Evolutionary conservation across 1,284 basidiomycete genomes (phyloP), one percentile per base, ranked within the genome.

Genomic region (Agroathelia rolfsii): DNA sequence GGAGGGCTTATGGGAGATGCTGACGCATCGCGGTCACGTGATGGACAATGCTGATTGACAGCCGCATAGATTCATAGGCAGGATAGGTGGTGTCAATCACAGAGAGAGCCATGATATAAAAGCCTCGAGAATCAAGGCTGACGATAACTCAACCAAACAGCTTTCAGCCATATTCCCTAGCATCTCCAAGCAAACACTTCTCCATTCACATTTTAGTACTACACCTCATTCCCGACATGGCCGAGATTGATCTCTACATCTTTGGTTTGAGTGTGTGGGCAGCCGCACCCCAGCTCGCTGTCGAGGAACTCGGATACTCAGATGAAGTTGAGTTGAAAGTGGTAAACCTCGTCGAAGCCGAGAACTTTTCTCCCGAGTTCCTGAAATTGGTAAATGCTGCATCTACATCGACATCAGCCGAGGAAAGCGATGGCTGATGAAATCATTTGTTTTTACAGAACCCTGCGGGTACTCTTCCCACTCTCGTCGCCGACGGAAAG

Each of bases 281-380:
- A 14, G 60, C 65, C 7, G 63, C 53, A 3, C 54, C 66, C 6
- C 61, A 65, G 32, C 62, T 73, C 23, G 69, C 70, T 9, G 48
- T 66, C 70, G 69, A 41, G 42, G 69, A 72, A 42, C 60, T 71
- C 1, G 64, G 55, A 11, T 64, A 63, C 32, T 38, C 49, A 1
- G 52, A 49, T 15, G 52, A 49, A 14, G 44, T 69, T 28, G 55
- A 65, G 34, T 44, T 36, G 32, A 56, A 56, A 41, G 41, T 48
- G 23, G 40, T 68, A 40, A 58, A 69, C 46, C 62, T 73, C 22
- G 39, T 52, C 32, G 54, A 73, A 37, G 76, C 74, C 22, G 69
- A 66, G 41, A 82, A 82, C 55, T 80, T 81, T 43, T 54, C 58
- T 22, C 75, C 76, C 7, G 54, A 61, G 6, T 77, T 69, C 52